Conservation (phyloP, 1,284 basidiomycete genomes). For the Fomes fomentarius region DNA sequence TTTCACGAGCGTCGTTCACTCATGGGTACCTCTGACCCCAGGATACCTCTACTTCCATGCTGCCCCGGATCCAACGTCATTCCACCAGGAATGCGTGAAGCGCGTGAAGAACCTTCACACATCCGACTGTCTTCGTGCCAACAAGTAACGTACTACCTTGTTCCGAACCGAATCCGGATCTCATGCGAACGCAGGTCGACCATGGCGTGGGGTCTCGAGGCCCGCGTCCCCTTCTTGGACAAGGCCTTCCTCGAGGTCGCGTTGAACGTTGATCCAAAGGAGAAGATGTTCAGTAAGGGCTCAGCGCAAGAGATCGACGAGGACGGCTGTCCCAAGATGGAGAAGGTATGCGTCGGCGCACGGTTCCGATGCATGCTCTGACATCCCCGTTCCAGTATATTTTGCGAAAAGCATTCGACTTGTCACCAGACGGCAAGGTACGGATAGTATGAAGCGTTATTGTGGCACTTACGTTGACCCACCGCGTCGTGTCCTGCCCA, state of each 20-base stretch:
- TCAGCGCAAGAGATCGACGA: slow-evolving; percentile 74
- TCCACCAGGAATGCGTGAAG: slow-evolving; percentile 95
- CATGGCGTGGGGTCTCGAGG: slow-evolving; percentile 99
- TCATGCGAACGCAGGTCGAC: slow-evolving; percentile 73
- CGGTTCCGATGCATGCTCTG: slow-evolving; percentile 4
- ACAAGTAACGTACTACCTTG: slow-evolving; percentile 69
- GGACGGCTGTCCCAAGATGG: slow-evolving; percentile 90
- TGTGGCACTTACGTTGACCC: neutral
- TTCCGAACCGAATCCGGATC: neutral
- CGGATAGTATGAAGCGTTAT: neutral
- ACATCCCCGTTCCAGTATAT: slow-evolving; percentile 70
- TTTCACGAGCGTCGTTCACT: neutral
- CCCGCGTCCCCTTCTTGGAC: slow-evolving; percentile 98
- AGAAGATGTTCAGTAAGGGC: slow-evolving; percentile 94
- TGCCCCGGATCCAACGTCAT: slow-evolving; percentile 86
- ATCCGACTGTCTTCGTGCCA: slow-evolving; percentile 96
- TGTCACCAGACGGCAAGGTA: slow-evolving; percentile 82
- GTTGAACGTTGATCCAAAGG: slow-evolving; percentile 88
- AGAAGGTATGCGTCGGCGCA: too few relatives aligned
- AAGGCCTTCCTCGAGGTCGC: slow-evolving; percentile 94
- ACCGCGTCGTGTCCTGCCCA: slow-evolving; percentile 35
- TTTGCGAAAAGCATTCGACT: slow-evolving; percentile 96
- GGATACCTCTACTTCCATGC: slow-evolving; percentile 99
- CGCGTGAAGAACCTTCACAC: slow-evolving; percentile 99
- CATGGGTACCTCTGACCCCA: slow-evolving; percentile 36